These are phyloP conservation scores for Lojkania enalia DNA, from an alignment of 2,329 filamentous ascomycete genomes.

Conservation along the genomic window DNA sequence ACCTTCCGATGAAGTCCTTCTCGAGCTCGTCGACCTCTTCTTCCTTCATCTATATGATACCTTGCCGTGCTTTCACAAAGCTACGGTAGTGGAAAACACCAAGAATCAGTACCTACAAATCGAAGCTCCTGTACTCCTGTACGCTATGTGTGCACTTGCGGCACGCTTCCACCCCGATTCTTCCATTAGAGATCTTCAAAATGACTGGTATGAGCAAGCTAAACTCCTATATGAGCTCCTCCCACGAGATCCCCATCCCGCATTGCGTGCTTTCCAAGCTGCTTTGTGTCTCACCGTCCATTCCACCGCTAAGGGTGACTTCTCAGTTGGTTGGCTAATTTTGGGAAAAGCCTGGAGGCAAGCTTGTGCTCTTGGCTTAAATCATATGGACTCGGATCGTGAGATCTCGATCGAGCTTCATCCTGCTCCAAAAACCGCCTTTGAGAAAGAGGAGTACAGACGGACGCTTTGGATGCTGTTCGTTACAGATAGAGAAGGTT, in stretches of 20 bases:
- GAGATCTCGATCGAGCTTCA: not conserved
- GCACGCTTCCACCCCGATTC: conserved; percentile 27
- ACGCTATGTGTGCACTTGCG: conserved; percentile 32
- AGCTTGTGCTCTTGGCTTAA: conserved; percentile 30
- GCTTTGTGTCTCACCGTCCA: conserved; percentile 28
- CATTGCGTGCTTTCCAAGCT: conserved; percentile 31
- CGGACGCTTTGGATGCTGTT: conserved; percentile 38
- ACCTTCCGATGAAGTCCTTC: conserved; percentile 19
- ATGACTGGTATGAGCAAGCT: conserved; percentile 35
- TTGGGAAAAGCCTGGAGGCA: conserved; percentile 41
- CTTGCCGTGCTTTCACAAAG: conserved; percentile 36
- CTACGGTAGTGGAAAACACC: conserved; percentile 20
- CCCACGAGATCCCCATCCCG: conserved; percentile 19
- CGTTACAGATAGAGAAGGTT: conserved; percentile 30
- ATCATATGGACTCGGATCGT: conserved; percentile 29
- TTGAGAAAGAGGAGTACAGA: conserved; percentile 34
- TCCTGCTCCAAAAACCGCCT: conserved; percentile 7
- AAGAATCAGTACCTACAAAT: conserved; percentile 19
- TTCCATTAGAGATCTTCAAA: conserved; percentile 19
- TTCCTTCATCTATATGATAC: conserved; percentile 26
- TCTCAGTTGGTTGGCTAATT: conserved; percentile 32
- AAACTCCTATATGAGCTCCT: conserved; percentile 33
- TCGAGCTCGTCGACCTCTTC: conserved; percentile 30
- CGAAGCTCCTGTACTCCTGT: conserved; percentile 27
- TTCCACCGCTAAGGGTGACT: conserved; percentile 30